Evolutionary conservation across 2,329 filamentous ascomycete genomes (phyloP).

Genomic region (Dendryphion nanum): DNA sequence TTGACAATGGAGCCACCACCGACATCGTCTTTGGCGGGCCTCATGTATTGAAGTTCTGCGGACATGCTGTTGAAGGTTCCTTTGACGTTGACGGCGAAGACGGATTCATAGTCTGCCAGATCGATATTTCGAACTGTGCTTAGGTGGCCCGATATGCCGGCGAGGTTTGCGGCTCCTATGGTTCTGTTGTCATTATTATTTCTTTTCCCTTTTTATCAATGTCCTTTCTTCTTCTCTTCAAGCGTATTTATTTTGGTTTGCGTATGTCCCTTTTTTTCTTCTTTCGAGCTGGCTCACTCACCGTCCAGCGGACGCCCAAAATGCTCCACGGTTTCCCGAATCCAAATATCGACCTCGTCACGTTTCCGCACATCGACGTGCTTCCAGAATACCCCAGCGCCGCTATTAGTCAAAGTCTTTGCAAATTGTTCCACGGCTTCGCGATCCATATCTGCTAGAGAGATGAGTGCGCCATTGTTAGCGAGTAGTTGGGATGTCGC

Average conservation of each 20-base stretch:
- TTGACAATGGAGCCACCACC: constrained; percentile 36
- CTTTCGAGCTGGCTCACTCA: too few species aligned
- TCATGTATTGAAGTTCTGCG: constrained; percentile 40
- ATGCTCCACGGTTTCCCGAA: constrained; percentile 26
- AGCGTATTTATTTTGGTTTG: too few species aligned
- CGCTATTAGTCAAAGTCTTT: constrained; percentile 9
- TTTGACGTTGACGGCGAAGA: constrained; percentile 35
- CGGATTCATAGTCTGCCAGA: constrained; percentile 31
- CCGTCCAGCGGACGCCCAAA: constrained; percentile 32
- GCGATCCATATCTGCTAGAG: constrained; percentile 4
- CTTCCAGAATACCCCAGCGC: constrained; percentile 6
- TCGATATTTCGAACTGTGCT: constrained; percentile 22
- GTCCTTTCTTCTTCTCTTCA: too few species aligned
- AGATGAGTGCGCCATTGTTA: constrained; percentile 2
- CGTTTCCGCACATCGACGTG: constrained; percentile 34
- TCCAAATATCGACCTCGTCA: constrained; percentile 34
- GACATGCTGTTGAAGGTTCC: constrained; percentile 33
- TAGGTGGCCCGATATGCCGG: constrained; percentile 43
- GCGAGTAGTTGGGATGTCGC: constrained; percentile 3
- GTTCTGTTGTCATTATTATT: background rate
- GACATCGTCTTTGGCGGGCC: constrained; percentile 11
- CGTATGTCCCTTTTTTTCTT: too few species aligned
- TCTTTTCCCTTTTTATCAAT: too few species aligned
- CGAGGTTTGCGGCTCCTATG: constrained; percentile 40
- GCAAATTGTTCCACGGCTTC: constrained; percentile 13